A percentile compares a stretch with the other conserved stretches of the same genome.
phyloP scores from a whole-genome alignment of 2,329 filamentous ascomycete species.

The Monosporascus sp. region DNA sequence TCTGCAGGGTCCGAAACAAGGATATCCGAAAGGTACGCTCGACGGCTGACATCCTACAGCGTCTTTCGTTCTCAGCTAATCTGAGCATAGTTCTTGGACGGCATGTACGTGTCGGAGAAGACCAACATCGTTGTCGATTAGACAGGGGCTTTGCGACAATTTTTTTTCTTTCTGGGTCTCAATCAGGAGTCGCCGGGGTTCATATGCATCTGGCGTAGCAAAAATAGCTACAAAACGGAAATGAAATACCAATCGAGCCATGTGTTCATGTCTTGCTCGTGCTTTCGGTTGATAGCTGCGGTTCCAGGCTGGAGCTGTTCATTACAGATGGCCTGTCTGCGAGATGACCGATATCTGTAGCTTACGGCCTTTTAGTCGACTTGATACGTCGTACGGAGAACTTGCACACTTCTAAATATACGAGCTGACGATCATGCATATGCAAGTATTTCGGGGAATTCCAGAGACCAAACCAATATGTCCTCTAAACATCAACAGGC shows the following conservation, averaged over 20 bases:
- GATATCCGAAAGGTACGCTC: constrained; percentile 94
- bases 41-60: neutral
- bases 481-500: too few species aligned
- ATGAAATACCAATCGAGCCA: constrained; percentile 18
- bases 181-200: constrained; percentile 56
- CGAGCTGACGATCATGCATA: neutral
- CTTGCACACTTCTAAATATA: neutral
- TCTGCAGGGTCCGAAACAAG: constrained; percentile 99
- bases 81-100: constrained; percentile 82
- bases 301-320: neutral
- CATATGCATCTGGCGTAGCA: constrained; percentile 58
- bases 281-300: neutral
- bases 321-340: neutral
- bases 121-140: constrained; percentile 80
- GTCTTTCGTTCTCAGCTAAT: constrained; percentile 16
- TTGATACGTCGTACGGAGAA: neutral
- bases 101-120: constrained; percentile 99
- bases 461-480: too few species aligned
- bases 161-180: constrained; percentile 58
- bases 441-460: too few species aligned
- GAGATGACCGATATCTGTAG: neutral
- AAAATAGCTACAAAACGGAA: constrained; percentile 30
- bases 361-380: neutral
- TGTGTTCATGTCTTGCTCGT: neutral
- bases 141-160: constrained; percentile 40